phyloP scores from a whole-genome alignment of 257 asterid species.

The Solanum chiquidenum region DNA sequence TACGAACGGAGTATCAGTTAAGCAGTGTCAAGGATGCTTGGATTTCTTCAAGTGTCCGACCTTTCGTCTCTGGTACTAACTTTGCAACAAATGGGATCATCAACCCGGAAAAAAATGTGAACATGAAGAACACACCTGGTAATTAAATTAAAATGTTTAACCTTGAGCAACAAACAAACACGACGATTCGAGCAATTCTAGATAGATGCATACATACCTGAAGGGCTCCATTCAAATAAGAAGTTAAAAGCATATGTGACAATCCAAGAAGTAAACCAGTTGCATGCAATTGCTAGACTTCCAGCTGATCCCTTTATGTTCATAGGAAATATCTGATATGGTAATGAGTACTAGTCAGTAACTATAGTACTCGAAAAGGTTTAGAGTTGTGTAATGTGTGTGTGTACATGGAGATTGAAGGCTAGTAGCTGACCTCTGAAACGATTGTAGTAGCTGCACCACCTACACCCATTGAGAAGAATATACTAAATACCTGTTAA shows the following conservation, averaged over 20 bases:
- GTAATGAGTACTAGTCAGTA: neutral
- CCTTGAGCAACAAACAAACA: neutral
- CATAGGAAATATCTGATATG: conserved; percentile 56
- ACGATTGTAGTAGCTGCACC: conserved; percentile 54
- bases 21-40: conserved; percentile 29
- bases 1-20: neutral
- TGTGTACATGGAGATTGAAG: neutral
- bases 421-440: conserved; percentile 52
- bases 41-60: conserved; percentile 65
- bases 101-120: conserved; percentile 22
- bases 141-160: neutral
- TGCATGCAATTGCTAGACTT: conserved; percentile 46
- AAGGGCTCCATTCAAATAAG: conserved; percentile 52
- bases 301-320: conserved; percentile 59
- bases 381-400: neutral
- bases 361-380: neutral
- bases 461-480: conserved; percentile 64
- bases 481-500: conserved; percentile 16
- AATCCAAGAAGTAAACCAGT: conserved; percentile 54
- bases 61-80: conserved; percentile 85
- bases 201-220: conserved; percentile 38
- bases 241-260: conserved; percentile 55
- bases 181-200: neutral
- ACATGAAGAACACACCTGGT: conserved; percentile 43
- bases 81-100: conserved; percentile 42